phyloP scores from a whole-genome alignment of 2,329 filamentous ascomycete genomes.

The Chaetomium strumarium region DNA sequence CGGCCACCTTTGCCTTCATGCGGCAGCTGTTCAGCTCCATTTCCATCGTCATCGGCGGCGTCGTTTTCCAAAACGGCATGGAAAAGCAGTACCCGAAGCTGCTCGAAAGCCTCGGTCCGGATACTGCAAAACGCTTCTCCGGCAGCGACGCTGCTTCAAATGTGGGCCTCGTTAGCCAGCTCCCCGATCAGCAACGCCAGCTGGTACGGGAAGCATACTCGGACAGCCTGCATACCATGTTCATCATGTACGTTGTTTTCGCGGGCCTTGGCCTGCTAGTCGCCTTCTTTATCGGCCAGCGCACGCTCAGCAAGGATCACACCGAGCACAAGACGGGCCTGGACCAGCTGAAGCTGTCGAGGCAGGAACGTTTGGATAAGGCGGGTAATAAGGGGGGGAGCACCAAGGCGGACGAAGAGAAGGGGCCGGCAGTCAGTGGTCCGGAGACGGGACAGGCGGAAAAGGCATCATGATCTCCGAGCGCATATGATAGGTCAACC shows the following conservation, averaged over 20 bases:
- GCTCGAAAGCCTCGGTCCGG: slow-evolving; percentile 26
- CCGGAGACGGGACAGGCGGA: not conserved
- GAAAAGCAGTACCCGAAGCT: slow-evolving; percentile 30
- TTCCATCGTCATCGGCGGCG: slow-evolving; percentile 51
- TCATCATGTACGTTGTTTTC: slow-evolving; percentile 49
- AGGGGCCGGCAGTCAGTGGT: not conserved
- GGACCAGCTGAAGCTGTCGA: slow-evolving; percentile 32
- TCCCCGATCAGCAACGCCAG: slow-evolving; percentile 41
- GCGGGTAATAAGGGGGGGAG: slow-evolving; percentile 12
- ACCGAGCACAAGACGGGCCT: slow-evolving; percentile 55
- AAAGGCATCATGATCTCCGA: not conserved
- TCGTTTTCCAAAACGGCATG: slow-evolving; percentile 38
- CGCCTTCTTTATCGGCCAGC: slow-evolving; percentile 43
- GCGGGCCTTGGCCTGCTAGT: slow-evolving; percentile 42
- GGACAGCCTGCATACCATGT: slow-evolving; percentile 49
- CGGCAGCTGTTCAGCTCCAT: slow-evolving; percentile 53
- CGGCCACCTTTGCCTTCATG: slow-evolving; percentile 55
- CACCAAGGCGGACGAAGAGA: slow-evolving; percentile 10
- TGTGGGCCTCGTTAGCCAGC: slow-evolving; percentile 48
- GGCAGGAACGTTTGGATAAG: slow-evolving; percentile 9
- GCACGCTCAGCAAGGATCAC: slow-evolving; percentile 49
- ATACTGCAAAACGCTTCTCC: slow-evolving; percentile 47
- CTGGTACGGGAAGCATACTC: slow-evolving; percentile 44
- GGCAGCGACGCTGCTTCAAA: slow-evolving; percentile 57
- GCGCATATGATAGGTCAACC: not conserved